Conservation (phyloP, 345 rosid genomes). For the Eucalyptus virginea region DNA sequence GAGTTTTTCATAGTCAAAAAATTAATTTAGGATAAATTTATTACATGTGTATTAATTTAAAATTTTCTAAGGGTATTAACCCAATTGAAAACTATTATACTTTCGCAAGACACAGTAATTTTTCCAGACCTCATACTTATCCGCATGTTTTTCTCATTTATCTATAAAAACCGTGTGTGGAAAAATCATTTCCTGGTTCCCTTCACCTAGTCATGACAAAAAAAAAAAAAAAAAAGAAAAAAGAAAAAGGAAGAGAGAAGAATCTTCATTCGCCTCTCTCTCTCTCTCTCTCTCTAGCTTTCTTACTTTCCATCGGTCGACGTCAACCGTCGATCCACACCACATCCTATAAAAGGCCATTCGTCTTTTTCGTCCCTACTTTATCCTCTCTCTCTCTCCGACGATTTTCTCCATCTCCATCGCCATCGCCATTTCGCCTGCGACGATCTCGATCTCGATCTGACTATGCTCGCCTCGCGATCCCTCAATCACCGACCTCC, state of each 20-base stretch:
- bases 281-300: too few relatives aligned
- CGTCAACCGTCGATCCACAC: neutral
- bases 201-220: neutral
- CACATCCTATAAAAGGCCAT: neutral
- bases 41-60: fast-evolving
- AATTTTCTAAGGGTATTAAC: too few relatives aligned
- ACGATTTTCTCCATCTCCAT: neutral
- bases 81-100: too few relatives aligned
- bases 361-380: too few relatives aligned
- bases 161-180: neutral
- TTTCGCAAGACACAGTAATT: too few relatives aligned
- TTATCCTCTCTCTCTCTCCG: neutral
- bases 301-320: neutral
- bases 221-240: too few relatives aligned
- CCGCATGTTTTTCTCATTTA: too few relatives aligned
- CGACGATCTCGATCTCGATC: neutral
- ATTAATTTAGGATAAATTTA: too few relatives aligned
- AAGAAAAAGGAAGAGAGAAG: neutral
- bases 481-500: neutral
- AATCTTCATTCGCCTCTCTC: neutral
- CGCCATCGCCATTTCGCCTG: neutral
- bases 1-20: too few relatives aligned
- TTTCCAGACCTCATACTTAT: too few relatives aligned
- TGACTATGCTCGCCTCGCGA: neutral
- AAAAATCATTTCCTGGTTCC: neutral